These are phyloP conservation scores for Pythium utonaiense DNA, from an alignment of 352 stramenopile genomes.

Conservation along the genomic window DNA sequence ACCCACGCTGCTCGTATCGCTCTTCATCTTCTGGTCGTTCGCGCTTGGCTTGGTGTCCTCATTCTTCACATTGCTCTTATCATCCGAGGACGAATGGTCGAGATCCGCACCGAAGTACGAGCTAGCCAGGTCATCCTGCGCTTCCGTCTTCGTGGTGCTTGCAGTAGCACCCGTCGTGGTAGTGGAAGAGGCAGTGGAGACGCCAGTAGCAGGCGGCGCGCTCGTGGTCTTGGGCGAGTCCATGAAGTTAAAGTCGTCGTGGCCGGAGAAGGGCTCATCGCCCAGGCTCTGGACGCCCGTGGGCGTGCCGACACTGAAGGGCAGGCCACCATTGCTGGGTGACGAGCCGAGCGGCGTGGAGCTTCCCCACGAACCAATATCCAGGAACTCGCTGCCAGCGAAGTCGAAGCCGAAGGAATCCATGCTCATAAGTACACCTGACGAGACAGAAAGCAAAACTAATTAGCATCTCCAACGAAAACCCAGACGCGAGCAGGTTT, in stretches of 20 bases:
- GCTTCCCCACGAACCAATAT: slow-evolving; percentile 70
- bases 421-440: slow-evolving; percentile 31
- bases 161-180: slow-evolving; percentile 6
- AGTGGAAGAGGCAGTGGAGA: slow-evolving; percentile 8
- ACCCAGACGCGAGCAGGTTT: not conserved
- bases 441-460: not conserved
- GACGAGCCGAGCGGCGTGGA: slow-evolving; percentile 67
- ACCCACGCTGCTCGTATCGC: slow-evolving; percentile 7
- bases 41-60: slow-evolving; percentile 31
- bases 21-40: slow-evolving; percentile 15
- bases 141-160: slow-evolving; percentile 22
- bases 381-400: slow-evolving; percentile 61
- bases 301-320: slow-evolving; percentile 82
- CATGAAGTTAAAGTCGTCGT: slow-evolving; percentile 77
- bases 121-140: slow-evolving; percentile 34
- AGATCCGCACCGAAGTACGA: slow-evolving; percentile 75
- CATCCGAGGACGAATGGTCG: slow-evolving; percentile 25
- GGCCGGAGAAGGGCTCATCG: slow-evolving; percentile 63
- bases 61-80: slow-evolving; percentile 34
- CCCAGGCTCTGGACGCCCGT: slow-evolving; percentile 81
- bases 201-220: slow-evolving; percentile 3
- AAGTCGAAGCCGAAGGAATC: slow-evolving; percentile 88
- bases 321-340: slow-evolving; percentile 53
- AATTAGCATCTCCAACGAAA: slow-evolving; percentile 1
- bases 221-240: slow-evolving; percentile 66